phyloP scores from a whole-genome alignment of 805 yeast genomes.

The Zygoascus bituminiphila region DNA sequence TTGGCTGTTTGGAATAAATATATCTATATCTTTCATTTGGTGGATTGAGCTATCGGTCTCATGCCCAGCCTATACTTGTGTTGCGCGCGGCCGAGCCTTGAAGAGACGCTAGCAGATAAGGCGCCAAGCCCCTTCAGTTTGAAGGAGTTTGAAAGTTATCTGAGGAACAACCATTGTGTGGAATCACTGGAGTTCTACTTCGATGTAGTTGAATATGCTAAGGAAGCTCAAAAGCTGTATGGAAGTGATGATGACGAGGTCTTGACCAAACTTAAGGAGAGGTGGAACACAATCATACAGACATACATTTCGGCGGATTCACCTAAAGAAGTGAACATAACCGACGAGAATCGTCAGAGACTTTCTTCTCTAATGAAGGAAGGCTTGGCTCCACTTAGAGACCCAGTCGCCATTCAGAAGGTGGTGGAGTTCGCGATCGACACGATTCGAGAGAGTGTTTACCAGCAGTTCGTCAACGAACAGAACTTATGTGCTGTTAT shows the following conservation, averaged over 20 bases:
- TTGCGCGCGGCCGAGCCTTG: slow-evolving; percentile 1
- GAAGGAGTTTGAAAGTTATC: slow-evolving; percentile 22
- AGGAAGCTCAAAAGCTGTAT: not conserved
- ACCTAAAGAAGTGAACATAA: slow-evolving; percentile 26
- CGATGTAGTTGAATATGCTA: slow-evolving; percentile 22
- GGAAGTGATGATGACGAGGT: not conserved
- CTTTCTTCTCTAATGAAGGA: slow-evolving; percentile 7
- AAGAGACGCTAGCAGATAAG: not conserved
- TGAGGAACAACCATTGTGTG: slow-evolving; percentile 25
- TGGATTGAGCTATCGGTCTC: too few species aligned
- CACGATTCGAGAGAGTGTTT: not conserved
- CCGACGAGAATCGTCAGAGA: slow-evolving; percentile 22
- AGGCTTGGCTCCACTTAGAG: not conserved
- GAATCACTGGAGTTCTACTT: slow-evolving; percentile 27
- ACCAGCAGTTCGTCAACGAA: not conserved
- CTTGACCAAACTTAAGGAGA: not conserved
- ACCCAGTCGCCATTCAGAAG: not conserved
- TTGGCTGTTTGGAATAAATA: too few species aligned
- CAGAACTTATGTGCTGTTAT: not conserved
- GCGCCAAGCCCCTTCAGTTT: slow-evolving; percentile 24
- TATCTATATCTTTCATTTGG: too few species aligned
- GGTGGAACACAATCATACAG: slow-evolving; percentile 24
- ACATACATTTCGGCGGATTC: slow-evolving; percentile 21
- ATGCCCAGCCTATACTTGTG: not conserved
- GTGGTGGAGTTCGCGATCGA: not conserved